Base-by-base conservation (phyloP, 768 basidiomycete genomes). In the Pleurotus sapidus region DNA sequence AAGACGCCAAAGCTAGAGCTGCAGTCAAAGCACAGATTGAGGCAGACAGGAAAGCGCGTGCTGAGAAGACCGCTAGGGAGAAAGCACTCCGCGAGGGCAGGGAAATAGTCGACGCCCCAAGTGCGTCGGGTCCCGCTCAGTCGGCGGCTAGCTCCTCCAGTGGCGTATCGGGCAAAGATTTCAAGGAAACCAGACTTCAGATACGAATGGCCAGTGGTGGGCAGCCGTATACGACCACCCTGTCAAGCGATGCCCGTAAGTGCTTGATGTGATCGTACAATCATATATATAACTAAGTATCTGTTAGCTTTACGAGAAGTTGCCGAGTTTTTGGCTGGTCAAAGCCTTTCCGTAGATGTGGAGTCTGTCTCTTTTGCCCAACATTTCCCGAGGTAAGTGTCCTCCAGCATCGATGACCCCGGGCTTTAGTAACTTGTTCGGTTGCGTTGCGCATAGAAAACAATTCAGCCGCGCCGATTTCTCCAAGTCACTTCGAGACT, bases 1-100 rank as follows among this genome's bases (percentile, higher is more conserved):
- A 89, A 51, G 96, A 98, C 49, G 86, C 87, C 9, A 87, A 86
- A 65, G 95, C 94, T 1, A 86, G 77, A 60, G 92, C 91, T 3
- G 90, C 91, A 0, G 78, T 98, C 66, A 94, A 93, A 68, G 92
- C 90, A 0, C 95, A 97, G 69, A 97, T 98, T 62, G 95, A 95
- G 71, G 91, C 88, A 0, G 95, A 97, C 76, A 98, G 95, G 74
- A 83, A 84, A 53, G 88, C 84, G 7, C 85, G 96, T 17, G 93
- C 93, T 0, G 94, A 90, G 67, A 95, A 91, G 65, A 79, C 87
- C 1, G 95, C 95, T 0, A 77, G 87, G 47, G 96, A 98, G 72
- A 98, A 98, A 69, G 95, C 95, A 0, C 68, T 95, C 5, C 83
- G 95, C 30, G 93, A 96, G 37, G 95, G 95, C 1, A 75, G 76